Base-by-base conservation (phyloP, 1,284 basidiomycete species). In the Heterobasidion parviporum region DNA sequence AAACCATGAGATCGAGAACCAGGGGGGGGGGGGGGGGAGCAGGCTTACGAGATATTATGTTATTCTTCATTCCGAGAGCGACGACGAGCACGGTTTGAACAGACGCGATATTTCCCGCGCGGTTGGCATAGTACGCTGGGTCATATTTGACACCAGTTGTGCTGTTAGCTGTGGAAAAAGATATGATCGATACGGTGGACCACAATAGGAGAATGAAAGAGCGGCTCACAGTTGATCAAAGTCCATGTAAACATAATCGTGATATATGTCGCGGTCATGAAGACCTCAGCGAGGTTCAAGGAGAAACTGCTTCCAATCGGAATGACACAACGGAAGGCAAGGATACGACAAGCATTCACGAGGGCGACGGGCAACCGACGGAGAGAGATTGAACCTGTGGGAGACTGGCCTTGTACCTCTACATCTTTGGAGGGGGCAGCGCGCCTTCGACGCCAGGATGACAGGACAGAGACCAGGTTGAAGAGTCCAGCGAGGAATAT, bases 11-110 rank as follows among this genome's bases (percentile, higher is more conserved):
- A 53, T 36, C 53, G 52, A 8, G 48, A 41, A 34, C 6, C 10
- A 34, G 14, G 15, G 14, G 46, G 3, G 15, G 5, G 9, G 14
- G 26, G 43, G 9, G n/a, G 47, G 18, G 52, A 18, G 26, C 32
- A 32, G 9, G 71, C 80, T 56, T 56, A 82, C 81, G 72, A 6
- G 81, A 78, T 7, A 88, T 70, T 18, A 81, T 54, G 54, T 86
- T 87, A 64, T 88, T 85, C 65, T 81, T 82, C 52, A 80, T 81
- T 0, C 82, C 83, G 12, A 88, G 75, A 2, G 74, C 82, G 0
- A 79, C 75, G 60, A 87, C 74, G n/a, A 88, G 68, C 0, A 83
- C 80, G 1, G 85, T 64, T 63, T 88, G 85, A 16, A 74, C 73
- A 1, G 76, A 69, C 1, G 77, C 82, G 15, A 85, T 69, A 44